These are phyloP conservation scores for Leucocoprinus birnbaumii DNA, from an alignment of 768 basidiomycete genomes.

Conservation along the genomic window DNA sequence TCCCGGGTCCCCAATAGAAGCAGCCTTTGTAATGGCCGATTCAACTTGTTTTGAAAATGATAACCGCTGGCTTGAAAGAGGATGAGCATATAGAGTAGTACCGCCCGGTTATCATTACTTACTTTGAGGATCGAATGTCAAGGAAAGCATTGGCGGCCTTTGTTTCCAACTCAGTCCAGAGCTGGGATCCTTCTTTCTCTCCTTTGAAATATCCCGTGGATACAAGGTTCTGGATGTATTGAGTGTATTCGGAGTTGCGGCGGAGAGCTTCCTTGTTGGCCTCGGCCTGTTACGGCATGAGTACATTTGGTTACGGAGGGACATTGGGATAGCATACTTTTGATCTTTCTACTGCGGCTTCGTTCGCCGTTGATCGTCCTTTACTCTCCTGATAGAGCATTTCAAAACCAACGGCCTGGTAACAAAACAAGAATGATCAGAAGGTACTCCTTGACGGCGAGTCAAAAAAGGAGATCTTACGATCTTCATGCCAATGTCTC, in stretches of 20 bases:
- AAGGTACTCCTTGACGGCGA: not conserved
- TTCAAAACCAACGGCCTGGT: constrained; percentile 91
- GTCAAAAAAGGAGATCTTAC: constrained; percentile 38
- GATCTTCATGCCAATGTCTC: constrained; percentile 91
- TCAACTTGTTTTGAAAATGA: constrained; percentile 79
- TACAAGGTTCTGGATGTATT: constrained; percentile 66
- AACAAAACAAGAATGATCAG: constrained; percentile 8
- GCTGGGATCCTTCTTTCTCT: constrained; percentile 72
- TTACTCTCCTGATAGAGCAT: constrained; percentile 91
- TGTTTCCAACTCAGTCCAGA: constrained; percentile 72
- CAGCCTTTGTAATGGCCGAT: constrained; percentile 48
- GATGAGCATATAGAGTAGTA: not conserved
- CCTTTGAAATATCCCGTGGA: constrained; percentile 73
- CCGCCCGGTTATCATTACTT: constrained; percentile 22
- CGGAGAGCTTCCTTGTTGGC: constrained; percentile 67
- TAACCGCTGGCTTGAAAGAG: constrained; percentile 54
- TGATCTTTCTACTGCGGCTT: constrained; percentile 34
- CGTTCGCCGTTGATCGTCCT: constrained; percentile 41
- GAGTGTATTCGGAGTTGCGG: constrained; percentile 62
- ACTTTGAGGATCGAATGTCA: constrained; percentile 65
- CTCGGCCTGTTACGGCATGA: constrained; percentile 41
- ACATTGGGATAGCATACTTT: constrained; percentile 39
- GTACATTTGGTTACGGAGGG: not conserved
- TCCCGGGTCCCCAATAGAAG: constrained; percentile 21
- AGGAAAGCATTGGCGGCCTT: constrained; percentile 70